Conservation (phyloP, 768 basidiomycete species). For the Clitopilus passeckerianus region DNA sequence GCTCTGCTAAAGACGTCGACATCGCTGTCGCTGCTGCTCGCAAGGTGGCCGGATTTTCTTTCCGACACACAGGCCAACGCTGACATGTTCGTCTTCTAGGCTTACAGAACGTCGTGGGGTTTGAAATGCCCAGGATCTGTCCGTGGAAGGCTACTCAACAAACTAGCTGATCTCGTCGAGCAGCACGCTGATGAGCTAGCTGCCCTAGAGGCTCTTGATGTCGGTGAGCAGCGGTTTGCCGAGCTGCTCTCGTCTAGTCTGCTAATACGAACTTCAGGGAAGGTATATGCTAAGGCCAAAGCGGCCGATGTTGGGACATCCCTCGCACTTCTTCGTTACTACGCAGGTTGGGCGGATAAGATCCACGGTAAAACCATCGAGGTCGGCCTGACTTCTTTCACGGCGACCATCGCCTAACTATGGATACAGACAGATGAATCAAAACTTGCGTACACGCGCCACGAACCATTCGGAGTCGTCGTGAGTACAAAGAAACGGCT, state of each 20-base stretch:
- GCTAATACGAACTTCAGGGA: slow-evolving; percentile 29
- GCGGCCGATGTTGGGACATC: slow-evolving; percentile 42
- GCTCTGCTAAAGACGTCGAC: slow-evolving; percentile 69
- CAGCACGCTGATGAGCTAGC: slow-evolving; percentile 18
- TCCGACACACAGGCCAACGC: not conserved
- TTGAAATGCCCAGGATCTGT: slow-evolving; percentile 40
- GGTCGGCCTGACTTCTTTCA: slow-evolving; percentile 12
- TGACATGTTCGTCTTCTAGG: slow-evolving; percentile 7
- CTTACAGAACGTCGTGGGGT: slow-evolving; percentile 58
- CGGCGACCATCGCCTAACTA: not conserved
- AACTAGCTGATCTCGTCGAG: slow-evolving; percentile 23
- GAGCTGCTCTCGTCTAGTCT: not conserved
- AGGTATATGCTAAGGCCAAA: slow-evolving; percentile 46
- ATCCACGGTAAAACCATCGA: slow-evolving; percentile 73
- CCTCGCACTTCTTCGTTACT: slow-evolving; percentile 63
- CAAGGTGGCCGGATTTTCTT: not conserved
- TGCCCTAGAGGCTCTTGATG: slow-evolving; percentile 17
- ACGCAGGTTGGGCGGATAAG: slow-evolving; percentile 91
- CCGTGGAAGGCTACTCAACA: slow-evolving; percentile 20
- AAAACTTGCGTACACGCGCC: slow-evolving; percentile 21
- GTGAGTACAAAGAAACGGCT: slow-evolving; percentile 10
- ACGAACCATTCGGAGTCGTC: slow-evolving; percentile 54
- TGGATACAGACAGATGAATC: slow-evolving; percentile 17
- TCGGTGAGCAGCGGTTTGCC: slow-evolving; percentile 8
- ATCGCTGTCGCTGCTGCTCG: slow-evolving; percentile 31